Evolutionary conservation across 495 filamentous ascomycete genomes (phyloP), one percentile per base, ranked within the genome.

Genomic region (Hypomontagnella monticulosa): DNA sequence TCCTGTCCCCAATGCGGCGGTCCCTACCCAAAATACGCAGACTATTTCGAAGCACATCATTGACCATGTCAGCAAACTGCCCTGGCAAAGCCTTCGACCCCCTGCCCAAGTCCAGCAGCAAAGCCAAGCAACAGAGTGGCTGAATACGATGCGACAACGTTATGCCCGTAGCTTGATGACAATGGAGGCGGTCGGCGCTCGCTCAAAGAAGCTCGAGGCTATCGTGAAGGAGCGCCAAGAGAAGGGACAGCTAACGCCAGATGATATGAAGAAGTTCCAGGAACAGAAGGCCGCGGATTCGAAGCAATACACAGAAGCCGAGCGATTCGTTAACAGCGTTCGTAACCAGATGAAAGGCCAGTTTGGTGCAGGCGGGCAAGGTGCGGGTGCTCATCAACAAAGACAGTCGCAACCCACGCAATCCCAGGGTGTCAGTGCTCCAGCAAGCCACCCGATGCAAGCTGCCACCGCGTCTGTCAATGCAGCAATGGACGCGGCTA

Each of bases 401-500:
- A 58, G 40, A 11, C 67, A 67, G 18, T 14, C 67, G 15, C 72
- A 75, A 23, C 41, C 71, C 2, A 71, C 69, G 62, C 71, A 56
- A 38, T 18, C 38, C 14, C 69, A 61, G 11, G 66, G 61, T 40
- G 50, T 42, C 9, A 36, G n/a, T 19, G 44, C 50, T 15, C 53
- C 53, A 18, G 37, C 74, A 15, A 59, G 58, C 30, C 65, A 71
- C 40, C 60, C 70, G 4, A 71, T 71, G 66, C 66, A 71, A 15
- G 63, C 64, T 32, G 68, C 70, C 4, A 57, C 72, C 4, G 61
- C 74, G 9, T 67, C 71, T 47, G 63, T 84, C 20, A 82, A 78
- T 67, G 81, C 81, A 7, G 83, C 81, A 19, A 79, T 84, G 63
- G 81, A 84, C 57, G 79, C 79, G 7, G 83, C 82, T 40, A 81